Base-by-base conservation (phyloP, 169 alveolate species). In the Eimeria necatrix region DNA sequence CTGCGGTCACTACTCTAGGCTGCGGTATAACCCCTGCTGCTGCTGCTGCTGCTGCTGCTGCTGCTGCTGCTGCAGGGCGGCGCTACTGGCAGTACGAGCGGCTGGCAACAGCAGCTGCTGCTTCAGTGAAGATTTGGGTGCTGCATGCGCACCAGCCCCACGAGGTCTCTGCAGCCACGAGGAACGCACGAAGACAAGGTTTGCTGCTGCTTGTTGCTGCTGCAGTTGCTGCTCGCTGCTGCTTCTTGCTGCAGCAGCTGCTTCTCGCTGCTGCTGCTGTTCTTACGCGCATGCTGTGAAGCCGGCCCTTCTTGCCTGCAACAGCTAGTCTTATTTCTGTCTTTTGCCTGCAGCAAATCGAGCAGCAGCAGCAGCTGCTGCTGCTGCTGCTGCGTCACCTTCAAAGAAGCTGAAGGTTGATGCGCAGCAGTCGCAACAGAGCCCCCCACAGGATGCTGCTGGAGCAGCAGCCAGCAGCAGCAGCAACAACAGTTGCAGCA, bases 71-170 rank as follows among this genome's bases (percentile, higher is more conserved):
- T 80, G 64, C 89, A 80, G 89, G 89, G 73, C 70, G 73, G 20
- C 89, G 89, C 18, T 80, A 51, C 71, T 91, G 95, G 95, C 48
- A 53, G 32, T 26, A 73, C 53, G 95, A 91, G 83, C 95, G 95
- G 14, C 83, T 91, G n/a, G 95, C 95, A 22, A 91, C 95, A 12
- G 95, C 95, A 46, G 95, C 95, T 4, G 95, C 95, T 7, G 76
- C 85, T 52, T 76, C 90, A 10, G 95, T 91, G 9, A 91, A 91
- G 90, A 91, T 91, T 41, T 91, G 95, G 95, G 95, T 60, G 41
- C 56, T 91, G 49, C 95, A 91, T 46, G 85, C 95, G 48, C 95
- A 91, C 83, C 73, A 51, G 46, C 95, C 95, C 0, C 56, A 83
- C 16, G 85, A 68, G 46, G 56, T 76, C 9, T 12, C 89, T n/a